phyloP scores from a whole-genome alignment of 306 rosid genomes.

The Pyrus pyrifolia region DNA sequence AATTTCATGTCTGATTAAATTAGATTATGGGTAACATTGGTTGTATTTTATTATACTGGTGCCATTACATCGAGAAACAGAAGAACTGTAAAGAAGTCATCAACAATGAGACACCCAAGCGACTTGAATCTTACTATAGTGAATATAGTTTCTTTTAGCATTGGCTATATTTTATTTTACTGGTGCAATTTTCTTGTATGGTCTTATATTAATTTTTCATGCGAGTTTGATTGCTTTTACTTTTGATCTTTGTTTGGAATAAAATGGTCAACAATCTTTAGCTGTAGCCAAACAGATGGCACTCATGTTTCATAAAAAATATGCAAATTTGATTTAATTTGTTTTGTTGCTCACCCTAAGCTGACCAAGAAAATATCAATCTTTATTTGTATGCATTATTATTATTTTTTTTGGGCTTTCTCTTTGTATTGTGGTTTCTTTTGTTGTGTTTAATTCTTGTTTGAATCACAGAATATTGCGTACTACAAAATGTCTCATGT shows the following conservation, averaged over 20 bases:
- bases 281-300: background rate
- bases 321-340: background rate
- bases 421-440: background rate
- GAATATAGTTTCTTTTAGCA: background rate
- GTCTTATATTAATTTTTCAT: background rate
- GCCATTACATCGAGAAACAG: background rate
- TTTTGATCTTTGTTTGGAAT: background rate
- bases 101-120: background rate
- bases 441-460: conserved; percentile 19
- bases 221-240: background rate
- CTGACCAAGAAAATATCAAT: background rate
- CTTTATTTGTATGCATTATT: background rate
- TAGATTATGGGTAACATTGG: background rate
- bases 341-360: background rate
- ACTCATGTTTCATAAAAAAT: background rate
- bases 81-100: background rate
- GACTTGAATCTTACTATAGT: background rate
- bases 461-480: conserved; percentile 79
- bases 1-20: background rate
- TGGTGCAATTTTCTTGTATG: background rate
- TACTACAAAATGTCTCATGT: conserved; percentile 96
- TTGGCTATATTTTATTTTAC: no score
- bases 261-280: background rate
- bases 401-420: background rate
- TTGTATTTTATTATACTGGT: background rate